Conservation (phyloP, 371 early-diverging fungal species). For the Mortierella polycephala region DNA sequence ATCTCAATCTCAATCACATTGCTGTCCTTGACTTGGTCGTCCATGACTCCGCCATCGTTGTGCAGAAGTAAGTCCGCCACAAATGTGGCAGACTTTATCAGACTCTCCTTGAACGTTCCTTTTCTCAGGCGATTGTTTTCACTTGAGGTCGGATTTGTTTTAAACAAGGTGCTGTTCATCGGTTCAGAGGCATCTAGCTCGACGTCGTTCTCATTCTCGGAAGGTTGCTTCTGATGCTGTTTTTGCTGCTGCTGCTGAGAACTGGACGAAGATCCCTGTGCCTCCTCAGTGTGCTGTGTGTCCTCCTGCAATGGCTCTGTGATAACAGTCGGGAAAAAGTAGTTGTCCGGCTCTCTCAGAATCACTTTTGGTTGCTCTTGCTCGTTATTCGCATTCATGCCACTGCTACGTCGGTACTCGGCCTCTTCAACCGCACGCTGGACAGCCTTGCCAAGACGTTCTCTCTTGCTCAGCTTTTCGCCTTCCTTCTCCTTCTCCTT, state of each 20-base stretch:
- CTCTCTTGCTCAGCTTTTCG: constrained; percentile 2
- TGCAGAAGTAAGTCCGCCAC: constrained; percentile 26
- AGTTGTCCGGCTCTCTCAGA: constrained; percentile 32
- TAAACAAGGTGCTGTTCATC: constrained; percentile 8
- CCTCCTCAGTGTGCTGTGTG: no score
- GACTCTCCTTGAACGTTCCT: constrained; percentile 11
- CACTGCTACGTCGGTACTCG: background rate
- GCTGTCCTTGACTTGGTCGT: constrained; percentile 20
- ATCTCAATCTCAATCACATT: constrained; percentile 52
- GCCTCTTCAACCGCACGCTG: constrained; percentile 15
- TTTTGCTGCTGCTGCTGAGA: background rate
- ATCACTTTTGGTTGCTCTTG: constrained; percentile 11
- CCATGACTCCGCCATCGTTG: constrained; percentile 20
- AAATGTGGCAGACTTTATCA: constrained; percentile 30
- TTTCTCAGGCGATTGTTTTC: background rate
- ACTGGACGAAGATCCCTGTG: background rate
- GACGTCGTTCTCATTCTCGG: background rate
- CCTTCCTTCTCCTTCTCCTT: constrained; percentile 4
- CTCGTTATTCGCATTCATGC: background rate
- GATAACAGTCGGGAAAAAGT: constrained; percentile 28
- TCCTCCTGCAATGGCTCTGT: background rate
- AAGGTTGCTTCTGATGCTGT: constrained; percentile 1
- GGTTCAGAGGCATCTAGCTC: constrained; percentile 13
- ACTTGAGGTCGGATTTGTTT: background rate
- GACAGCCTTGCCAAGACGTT: constrained; percentile 13